Conservation (phyloP, 2,329 filamentous ascomycete species). For the Clonostachys byssicola region DNA sequence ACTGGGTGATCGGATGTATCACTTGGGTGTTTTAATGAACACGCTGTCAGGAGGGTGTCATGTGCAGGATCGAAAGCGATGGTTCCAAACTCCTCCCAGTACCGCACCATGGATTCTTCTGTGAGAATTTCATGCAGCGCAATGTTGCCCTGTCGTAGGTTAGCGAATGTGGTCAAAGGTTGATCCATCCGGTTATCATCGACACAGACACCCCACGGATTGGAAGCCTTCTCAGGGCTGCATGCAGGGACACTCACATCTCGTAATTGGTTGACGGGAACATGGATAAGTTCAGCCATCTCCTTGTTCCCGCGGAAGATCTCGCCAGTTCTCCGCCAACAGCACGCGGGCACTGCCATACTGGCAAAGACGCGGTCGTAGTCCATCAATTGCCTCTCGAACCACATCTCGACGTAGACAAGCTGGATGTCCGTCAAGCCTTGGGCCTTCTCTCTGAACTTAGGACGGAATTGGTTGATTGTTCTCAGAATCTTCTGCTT, state of each 20-base stretch:
- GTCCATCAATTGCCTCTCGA: slow-evolving; percentile 92
- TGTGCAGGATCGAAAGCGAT: slow-evolving; percentile 94
- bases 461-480: slow-evolving; percentile 88
- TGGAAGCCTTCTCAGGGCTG: background rate
- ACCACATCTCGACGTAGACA: slow-evolving; percentile 98
- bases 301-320: slow-evolving; percentile 98
- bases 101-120: slow-evolving; percentile 90
- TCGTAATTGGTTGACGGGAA: slow-evolving; percentile 83
- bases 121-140: slow-evolving; percentile 94
- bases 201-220: slow-evolving; percentile 1
- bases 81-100: slow-evolving; percentile 98
- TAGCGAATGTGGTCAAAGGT: slow-evolving; percentile 4
- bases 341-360: slow-evolving; percentile 97
- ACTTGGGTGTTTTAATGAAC: slow-evolving; percentile 80
- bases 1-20: slow-evolving; percentile 65
- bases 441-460: slow-evolving; percentile 94
- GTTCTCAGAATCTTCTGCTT: slow-evolving; percentile 91
- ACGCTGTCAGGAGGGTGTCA: slow-evolving; percentile 93
- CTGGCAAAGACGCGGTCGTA: slow-evolving; percentile 98
- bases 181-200: background rate
- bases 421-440: slow-evolving; percentile 90
- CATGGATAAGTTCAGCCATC: slow-evolving; percentile 92
- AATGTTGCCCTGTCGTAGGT: slow-evolving; percentile 73
- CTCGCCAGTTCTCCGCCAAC: slow-evolving; percentile 94
- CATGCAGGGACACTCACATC: slow-evolving; percentile 63